Evolutionary conservation across 768 basidiomycete genomes (phyloP), one percentile per base, ranked within the genome.

Genomic region (Obba rivulosa): DNA sequence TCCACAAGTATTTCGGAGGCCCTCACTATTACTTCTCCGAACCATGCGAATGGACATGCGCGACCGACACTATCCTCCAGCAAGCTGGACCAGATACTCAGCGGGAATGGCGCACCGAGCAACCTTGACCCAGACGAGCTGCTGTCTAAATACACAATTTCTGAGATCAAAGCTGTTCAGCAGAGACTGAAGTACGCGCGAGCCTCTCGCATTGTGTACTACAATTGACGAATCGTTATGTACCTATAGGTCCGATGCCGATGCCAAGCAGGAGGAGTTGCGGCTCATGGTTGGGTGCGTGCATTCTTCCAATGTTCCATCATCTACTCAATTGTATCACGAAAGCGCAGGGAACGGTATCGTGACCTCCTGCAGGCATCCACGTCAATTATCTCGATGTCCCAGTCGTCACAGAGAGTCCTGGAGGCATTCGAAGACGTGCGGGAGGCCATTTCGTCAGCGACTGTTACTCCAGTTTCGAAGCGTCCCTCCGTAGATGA

Each of bases 251-350:
- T 69, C 76, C 14, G 90, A 92, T 69, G 90, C 89, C 0, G 87
- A 91, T 61, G 83, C 81, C 38, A 92, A 92, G 65, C 86, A 90
- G 58, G 87, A 92, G 62, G 90, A 92, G 60, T 75, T 92, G 38
- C 77, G 90, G 58, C 72, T 87, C 39, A 92, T 92, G 90, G 90
- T 92, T 68, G 90, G 90, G 90, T 92, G 71, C 78, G 90, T 83
- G 54, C 48, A 16, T 49, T 16, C 22, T 11, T 34, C 22, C 28
- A 22, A 8, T 10, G 18, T 31, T 5, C 7, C 5, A 31, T 31
- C 28, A 31, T 31, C 7, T 31, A 7, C 21, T 67, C 66, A 67
- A 70, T 57, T 63, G 60, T 68, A 68, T 58, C 62, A 62, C 69
- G 79, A 78, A 82, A 80, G 78, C 60, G 64, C 66, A 92, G 90